These are phyloP conservation scores for Bocquillonia castaneifolia DNA, from an alignment of 441 rosid species.

Conservation along the genomic window DNA sequence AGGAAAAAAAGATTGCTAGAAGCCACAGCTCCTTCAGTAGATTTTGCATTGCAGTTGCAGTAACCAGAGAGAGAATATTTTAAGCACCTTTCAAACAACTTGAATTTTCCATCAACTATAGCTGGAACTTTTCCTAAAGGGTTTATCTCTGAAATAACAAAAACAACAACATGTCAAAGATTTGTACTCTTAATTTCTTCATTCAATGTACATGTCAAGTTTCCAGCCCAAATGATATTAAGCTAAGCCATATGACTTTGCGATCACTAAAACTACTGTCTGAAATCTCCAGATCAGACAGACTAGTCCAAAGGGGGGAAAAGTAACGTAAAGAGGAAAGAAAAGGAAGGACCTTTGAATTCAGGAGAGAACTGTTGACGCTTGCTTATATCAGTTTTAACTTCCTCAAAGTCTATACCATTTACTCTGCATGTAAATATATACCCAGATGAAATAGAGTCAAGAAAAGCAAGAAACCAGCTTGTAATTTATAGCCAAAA, in stretches of 20 bases:
- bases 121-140: slow-evolving; percentile 69
- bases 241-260: too few species aligned
- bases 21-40: neutral
- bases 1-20: too few species aligned
- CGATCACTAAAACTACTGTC: too few species aligned
- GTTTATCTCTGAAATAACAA: slow-evolving; percentile 48
- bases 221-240: too few species aligned
- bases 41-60: neutral
- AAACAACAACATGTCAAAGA: neutral
- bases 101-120: slow-evolving; percentile 70
- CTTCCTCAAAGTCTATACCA: slow-evolving; percentile 69
- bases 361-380: slow-evolving; percentile 54
- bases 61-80: neutral
- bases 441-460: neutral
- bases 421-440: slow-evolving; percentile 38
- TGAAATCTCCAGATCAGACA: too few species aligned
- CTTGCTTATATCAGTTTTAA: slow-evolving; percentile 40
- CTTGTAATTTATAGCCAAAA: neutral
- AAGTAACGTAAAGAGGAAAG: neutral
- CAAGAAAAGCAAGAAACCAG: neutral
- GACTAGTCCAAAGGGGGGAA: too few species aligned
- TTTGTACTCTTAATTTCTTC: too few species aligned
- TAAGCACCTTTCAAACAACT: slow-evolving; percentile 73
- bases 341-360: slow-evolving; percentile 42
- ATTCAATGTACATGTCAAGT: too few species aligned